phyloP scores from a whole-genome alignment of 768 basidiomycete species.

The Lactarius sp. region DNA sequence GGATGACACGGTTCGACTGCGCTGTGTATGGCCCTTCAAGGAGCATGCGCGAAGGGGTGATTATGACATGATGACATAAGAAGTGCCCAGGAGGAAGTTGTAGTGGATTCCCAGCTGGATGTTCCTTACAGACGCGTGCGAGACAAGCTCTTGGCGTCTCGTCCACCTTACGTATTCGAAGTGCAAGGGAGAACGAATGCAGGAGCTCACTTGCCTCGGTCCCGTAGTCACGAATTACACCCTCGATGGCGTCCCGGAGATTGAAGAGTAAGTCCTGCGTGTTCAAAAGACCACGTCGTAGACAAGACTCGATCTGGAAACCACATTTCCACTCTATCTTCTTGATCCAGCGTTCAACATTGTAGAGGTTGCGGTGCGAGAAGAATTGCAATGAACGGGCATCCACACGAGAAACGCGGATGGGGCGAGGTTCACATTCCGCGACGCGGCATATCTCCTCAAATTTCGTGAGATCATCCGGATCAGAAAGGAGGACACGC shows the following conservation, averaged over 20 bases:
- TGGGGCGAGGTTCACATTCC: slow-evolving; percentile 34
- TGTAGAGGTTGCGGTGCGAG: slow-evolving; percentile 40
- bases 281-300: slow-evolving; percentile 58
- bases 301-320: slow-evolving; percentile 69
- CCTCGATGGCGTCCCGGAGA: slow-evolving; percentile 42
- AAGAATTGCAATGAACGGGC: slow-evolving; percentile 52
- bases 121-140: background rate
- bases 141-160: background rate
- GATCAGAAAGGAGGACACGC: slow-evolving; percentile 52
- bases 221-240: slow-evolving; percentile 35
- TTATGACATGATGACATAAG: background rate
- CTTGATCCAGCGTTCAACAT: slow-evolving; percentile 41
- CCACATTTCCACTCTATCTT: slow-evolving; percentile 58
- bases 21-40: slow-evolving; percentile 55
- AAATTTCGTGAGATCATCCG: slow-evolving; percentile 48
- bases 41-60: background rate
- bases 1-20: slow-evolving; percentile 77
- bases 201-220: slow-evolving; percentile 38
- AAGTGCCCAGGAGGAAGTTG: background rate
- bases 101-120: background rate
- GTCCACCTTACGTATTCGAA: background rate
- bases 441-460: slow-evolving; percentile 48
- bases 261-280: slow-evolving; percentile 48
- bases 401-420: slow-evolving; percentile 39
- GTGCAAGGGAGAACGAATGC: background rate